Base-by-base conservation (phyloP, 805 yeast genomes). In the Candida taoyuanica region DNA sequence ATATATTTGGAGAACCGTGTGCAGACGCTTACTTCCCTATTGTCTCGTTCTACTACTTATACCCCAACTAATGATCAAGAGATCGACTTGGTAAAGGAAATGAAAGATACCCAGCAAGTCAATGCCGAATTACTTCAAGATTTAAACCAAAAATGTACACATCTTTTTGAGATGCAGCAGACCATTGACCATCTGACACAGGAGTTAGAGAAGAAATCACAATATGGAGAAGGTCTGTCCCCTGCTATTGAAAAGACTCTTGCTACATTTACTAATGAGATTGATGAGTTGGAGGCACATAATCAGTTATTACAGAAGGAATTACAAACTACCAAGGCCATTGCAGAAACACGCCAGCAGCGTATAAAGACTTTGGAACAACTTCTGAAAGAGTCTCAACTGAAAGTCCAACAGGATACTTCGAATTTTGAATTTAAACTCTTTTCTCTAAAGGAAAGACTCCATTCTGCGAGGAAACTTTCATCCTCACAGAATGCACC, bases 221-320 rank as follows among this genome's bases (percentile, higher is more conserved):
- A 17, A 19, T 26, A 31, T 23, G 47, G 70, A 40, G 74, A 70
- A 32, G 69, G 71, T 46, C 74, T 73, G 47, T 54, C 77, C 20
- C 64, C 70, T 33, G 69, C 73, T 9, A 56, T 83, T 37, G 85
- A 81, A 48, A 67, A 70, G 33, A 70, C 85, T 1, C 59, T 83
- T 15, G 72, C 71, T 31, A 78, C 71, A 43, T 68, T 83, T 44
- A 68, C 74, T 15, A 65, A 63, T n/a, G 78, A 79, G 39, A 68
- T 82, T 38, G 68, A 68, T 35, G 84, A 81, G 43, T 70, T 81
- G 23, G 81, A 79, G 43, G 58, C 66, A n/a, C 81, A 79, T 52
- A 83, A 83, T 53, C 60, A 67, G 21, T 64, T 71, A 34, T 59
- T 83, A 24, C 66, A 74, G 35, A 74, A 69, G 47, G 86, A 81